Evolutionary conservation across 768 basidiomycete genomes (phyloP), one percentile per base, ranked within the genome.

Genomic region (Trametes coccinea): DNA sequence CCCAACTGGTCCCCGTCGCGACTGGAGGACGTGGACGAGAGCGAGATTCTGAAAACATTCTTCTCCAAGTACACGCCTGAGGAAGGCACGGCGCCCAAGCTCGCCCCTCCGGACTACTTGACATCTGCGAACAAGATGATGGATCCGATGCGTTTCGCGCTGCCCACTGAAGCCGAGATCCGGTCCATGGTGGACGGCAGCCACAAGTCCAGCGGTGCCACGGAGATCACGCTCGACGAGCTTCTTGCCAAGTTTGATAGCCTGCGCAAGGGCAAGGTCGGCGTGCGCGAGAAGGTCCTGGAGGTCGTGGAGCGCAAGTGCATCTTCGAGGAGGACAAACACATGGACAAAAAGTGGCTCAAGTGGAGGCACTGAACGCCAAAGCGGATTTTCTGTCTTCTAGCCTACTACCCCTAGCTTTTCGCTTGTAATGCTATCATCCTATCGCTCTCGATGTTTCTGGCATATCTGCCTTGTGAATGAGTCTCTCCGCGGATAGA

Each of bases 111-210:
- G 4, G 56, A 60, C 44, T 53, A 55, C 64, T 46, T 74, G 56
- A 29, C 59, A 34, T 56, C 71, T 62, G 45, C 40, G 3, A 44
- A 48, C 37, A 62, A 70, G 54, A 61, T 76, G 63, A 22, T 73
- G 60, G 40, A 63, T 17, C 64, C 69, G 40, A 78, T 78, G 75
- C 64, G 66, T 39, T 80, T 80, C 68, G 83, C 84, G 56, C 78
- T 99, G 48, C 96, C 95, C 1, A 84, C 86, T 13, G 95, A 98
- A 72, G 74, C 78, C 45, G 85, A 88, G 66, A 87, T 99, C 64
- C 78, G 82, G 47, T 74, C 79, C 16, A 73, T 88, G 43, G 87
- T 98, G 44, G 79, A 74, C 63, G 87, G 94, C 56, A 75, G 82
- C 69, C 83, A 87, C 67, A 71, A 72, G n/a, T 78, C 81, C 11